These are phyloP conservation scores for Dioscorea cayenensis DNA, from an alignment of 116 monocot species.

Conservation along the genomic window DNA sequence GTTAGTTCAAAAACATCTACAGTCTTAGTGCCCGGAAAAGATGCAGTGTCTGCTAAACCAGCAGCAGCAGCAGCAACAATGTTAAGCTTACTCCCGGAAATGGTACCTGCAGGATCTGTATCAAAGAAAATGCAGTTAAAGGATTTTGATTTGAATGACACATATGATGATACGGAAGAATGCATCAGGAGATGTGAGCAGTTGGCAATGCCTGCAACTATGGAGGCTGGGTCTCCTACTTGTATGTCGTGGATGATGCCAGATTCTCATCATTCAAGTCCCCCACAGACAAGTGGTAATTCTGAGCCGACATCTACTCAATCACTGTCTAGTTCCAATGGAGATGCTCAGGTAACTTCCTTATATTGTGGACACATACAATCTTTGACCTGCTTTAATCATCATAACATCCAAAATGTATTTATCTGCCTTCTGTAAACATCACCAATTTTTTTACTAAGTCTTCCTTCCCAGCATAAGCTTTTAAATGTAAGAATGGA, in stretches of 20 bases:
- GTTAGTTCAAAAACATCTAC: constrained; percentile 11
- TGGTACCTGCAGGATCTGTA: constrained; percentile 22
- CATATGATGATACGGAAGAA: constrained; percentile 38
- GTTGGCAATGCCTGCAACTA: constrained; percentile 13
- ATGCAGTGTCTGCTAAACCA: constrained; percentile 1
- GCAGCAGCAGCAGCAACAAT: not conserved
- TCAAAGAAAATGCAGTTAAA: constrained; percentile 17
- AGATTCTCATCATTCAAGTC: constrained; percentile 58
- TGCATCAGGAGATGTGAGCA: constrained; percentile 20
- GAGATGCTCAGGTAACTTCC: constrained; percentile 46
- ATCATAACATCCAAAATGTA: not conserved
- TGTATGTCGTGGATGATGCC: constrained; percentile 44
- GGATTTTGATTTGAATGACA: constrained; percentile 79
- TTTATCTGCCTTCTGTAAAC: not conserved
- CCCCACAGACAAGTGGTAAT: constrained; percentile 67
- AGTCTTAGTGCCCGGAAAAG: not conserved
- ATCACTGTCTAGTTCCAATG: constrained; percentile 58
- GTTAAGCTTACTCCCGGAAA: constrained; percentile 8
- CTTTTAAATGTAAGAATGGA: too few relatives aligned
- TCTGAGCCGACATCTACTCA: constrained; percentile 62
- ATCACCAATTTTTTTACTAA: not conserved
- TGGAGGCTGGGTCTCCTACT: constrained; percentile 21
- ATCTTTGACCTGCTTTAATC: not conserved
- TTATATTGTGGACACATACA: not conserved
- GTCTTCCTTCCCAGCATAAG: not conserved